A percentile compares a stretch with the other conserved stretches of the same genome.
phyloP scores from a whole-genome alignment of 208 protist genomes.

The Acanthamoeba polyphaga region DNA sequence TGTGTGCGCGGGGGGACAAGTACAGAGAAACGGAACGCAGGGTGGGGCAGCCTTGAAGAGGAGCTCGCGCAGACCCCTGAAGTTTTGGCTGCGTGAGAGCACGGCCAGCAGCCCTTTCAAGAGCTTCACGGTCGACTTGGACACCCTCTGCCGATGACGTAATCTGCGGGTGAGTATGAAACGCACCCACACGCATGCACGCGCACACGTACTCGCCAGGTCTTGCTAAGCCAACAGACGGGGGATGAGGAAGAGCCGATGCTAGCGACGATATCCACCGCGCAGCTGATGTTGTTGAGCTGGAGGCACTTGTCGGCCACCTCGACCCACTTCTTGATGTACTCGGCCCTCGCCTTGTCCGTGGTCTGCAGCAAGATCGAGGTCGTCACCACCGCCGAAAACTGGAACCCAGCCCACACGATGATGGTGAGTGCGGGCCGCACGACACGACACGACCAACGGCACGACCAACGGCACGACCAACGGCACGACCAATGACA shows the following conservation, averaged over 20 bases:
- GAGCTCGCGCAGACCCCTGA: neutral
- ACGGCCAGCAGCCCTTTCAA: neutral
- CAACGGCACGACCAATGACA: neutral
- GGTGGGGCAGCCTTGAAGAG: neutral
- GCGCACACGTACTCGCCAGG: neutral
- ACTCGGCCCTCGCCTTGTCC: constrained; percentile 1
- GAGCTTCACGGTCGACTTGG: neutral
- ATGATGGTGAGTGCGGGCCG: neutral
- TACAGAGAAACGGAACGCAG: neutral
- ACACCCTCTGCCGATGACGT: neutral
- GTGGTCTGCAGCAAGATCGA: neutral
- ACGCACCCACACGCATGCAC: neutral
- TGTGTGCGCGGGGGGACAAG: neutral
- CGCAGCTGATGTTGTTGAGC: neutral
- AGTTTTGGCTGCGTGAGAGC: neutral
- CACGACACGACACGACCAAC: too few species aligned
- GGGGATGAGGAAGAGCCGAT: neutral
- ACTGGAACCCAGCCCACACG: neutral
- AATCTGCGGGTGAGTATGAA: too few species aligned
- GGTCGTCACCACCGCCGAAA: neutral
- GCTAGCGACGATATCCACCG: neutral
- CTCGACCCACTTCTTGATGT: neutral
- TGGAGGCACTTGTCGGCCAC: constrained; percentile 10
- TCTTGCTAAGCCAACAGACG: neutral
- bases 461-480: too few species aligned